Percentiles rank a stretch among this genome's conserved stretches.
Conservation (phyloP, 495 filamentous ascomycete genomes). For the Daldinia bambusicola region DNA sequence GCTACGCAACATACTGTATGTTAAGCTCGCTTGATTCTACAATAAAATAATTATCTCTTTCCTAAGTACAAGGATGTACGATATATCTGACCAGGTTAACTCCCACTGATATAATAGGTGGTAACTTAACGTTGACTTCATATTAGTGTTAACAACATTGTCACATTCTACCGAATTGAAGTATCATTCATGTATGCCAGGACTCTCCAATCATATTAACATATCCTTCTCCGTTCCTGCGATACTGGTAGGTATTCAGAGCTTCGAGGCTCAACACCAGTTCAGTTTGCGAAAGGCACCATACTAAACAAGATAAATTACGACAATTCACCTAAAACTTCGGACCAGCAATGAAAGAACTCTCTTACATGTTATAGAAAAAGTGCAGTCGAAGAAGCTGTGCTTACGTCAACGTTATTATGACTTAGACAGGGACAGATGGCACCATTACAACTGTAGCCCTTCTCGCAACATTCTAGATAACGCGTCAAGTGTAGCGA, state of each 20-base stretch:
- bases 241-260: too few species aligned
- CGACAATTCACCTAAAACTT: slow-evolving; percentile 14
- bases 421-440: slow-evolving; percentile 31
- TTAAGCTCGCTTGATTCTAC: too few species aligned
- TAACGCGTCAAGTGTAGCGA: slow-evolving; percentile 36
- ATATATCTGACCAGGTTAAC: background rate
- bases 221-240: too few species aligned
- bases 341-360: background rate
- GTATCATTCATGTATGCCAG: background rate
- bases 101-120: too few species aligned
- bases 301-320: slow-evolving; percentile 17
- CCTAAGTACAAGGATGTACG: background rate
- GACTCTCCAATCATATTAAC: background rate
- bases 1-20: background rate
- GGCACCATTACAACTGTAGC: slow-evolving; percentile 21
- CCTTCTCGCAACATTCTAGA: background rate
- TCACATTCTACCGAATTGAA: background rate
- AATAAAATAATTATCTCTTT: slow-evolving; percentile 8
- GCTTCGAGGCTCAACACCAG: background rate
- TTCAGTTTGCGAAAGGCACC: background rate
- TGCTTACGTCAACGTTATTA: slow-evolving; percentile 23
- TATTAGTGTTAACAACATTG: background rate
- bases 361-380: background rate
- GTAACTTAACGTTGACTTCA: background rate
- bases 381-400: slow-evolving; percentile 8